Percentiles rank a stretch among this genome's conserved stretches.
These are phyloP conservation scores for Zygnema circumcarinatum DNA, from an alignment of 139 green algal species.

Conservation along the genomic window DNA sequence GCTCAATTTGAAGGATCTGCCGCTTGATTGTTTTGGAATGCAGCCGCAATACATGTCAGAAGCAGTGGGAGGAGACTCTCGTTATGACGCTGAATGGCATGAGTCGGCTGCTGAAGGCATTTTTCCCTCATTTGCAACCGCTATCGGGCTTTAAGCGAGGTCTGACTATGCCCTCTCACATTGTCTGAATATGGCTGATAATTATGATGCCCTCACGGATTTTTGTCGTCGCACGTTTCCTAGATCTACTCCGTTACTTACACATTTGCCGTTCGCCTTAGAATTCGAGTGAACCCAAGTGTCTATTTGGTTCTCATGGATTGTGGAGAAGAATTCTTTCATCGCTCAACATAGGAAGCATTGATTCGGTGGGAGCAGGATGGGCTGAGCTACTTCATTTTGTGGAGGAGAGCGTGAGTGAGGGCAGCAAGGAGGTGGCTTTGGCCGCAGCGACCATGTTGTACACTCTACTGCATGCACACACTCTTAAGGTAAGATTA, in stretches of 20 bases:
- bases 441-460: conserved; percentile 71
- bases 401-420: conserved; percentile 69
- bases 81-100: conserved; percentile 82
- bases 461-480: conserved; percentile 64
- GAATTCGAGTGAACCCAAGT: no score
- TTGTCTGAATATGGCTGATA: background rate
- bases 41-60: conserved; percentile 89
- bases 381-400: conserved; percentile 85
- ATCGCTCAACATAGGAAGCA: no score
- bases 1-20: no score
- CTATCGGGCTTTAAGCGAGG: conserved; percentile 69
- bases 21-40: no score
- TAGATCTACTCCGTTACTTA: no score
- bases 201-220: background rate
- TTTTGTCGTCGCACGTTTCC: background rate
- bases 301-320: no score
- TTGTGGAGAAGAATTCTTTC: no score
- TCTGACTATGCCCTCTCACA: conserved; percentile 2
- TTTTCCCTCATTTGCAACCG: conserved; percentile 74
- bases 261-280: no score
- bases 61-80: conserved; percentile 95
- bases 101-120: conserved; percentile 77
- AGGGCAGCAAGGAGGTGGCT: conserved; percentile 74
- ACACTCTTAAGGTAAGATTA: conserved; percentile 36
- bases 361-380: conserved; percentile 52